These are phyloP conservation scores for Sphenostylis stenocarpa DNA, from an alignment of 306 rosid species.

Conservation along the genomic window DNA sequence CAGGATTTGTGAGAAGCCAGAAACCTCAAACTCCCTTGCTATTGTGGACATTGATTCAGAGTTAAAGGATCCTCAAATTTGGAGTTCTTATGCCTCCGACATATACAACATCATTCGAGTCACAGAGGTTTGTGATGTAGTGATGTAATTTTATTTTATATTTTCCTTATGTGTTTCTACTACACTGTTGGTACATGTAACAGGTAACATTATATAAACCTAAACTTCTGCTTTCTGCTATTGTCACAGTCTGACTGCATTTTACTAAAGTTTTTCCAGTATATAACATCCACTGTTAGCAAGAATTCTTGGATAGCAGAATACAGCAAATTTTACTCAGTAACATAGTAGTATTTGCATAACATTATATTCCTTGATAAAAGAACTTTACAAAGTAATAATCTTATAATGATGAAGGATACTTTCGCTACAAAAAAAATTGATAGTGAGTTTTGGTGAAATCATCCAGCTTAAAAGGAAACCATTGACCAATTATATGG, in stretches of 20 bases:
- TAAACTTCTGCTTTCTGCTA: slow-evolving; percentile 16
- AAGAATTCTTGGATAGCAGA: slow-evolving; percentile 14
- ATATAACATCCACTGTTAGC: background rate
- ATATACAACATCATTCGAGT: slow-evolving; percentile 58
- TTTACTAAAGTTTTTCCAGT: slow-evolving; percentile 6
- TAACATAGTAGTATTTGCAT: background rate
- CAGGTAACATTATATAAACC: background rate
- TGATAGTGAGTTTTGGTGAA: slow-evolving; percentile 23
- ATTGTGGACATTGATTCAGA: slow-evolving; percentile 60
- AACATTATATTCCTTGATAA: background rate
- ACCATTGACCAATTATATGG: slow-evolving; percentile 63
- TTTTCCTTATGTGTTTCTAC: background rate
- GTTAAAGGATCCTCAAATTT: slow-evolving; percentile 59
- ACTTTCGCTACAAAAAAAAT: background rate
- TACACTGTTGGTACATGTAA: background rate
- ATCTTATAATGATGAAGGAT: background rate
- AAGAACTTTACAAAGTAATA: background rate
- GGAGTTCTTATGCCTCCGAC: slow-evolving; percentile 76
- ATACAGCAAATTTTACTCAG: background rate
- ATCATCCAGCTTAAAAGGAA: slow-evolving; percentile 59
- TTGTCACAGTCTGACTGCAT: background rate
- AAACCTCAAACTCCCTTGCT: slow-evolving; percentile 38
- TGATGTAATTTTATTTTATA: background rate
- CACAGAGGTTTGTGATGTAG: slow-evolving; percentile 67
- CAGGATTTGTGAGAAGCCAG: slow-evolving; percentile 41